phyloP scores from a whole-genome alignment of 352 stramenopile species.

The Aphanomyces astaci region DNA sequence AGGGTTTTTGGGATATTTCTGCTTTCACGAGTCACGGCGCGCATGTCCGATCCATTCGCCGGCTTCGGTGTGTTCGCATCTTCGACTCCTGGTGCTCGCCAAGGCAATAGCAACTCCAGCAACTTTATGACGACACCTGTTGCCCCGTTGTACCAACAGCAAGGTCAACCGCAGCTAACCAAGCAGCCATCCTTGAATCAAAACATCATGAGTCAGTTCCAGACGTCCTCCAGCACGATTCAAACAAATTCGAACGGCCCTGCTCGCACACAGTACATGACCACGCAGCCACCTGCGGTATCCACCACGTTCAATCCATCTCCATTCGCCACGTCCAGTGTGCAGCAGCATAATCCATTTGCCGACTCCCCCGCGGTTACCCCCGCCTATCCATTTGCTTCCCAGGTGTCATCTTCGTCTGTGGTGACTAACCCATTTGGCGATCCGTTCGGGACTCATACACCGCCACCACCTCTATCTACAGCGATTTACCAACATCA shows the following conservation, averaged over 20 bases:
- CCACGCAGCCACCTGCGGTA: not conserved
- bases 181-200: not conserved
- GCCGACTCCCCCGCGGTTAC: not conserved
- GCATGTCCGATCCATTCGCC: not conserved
- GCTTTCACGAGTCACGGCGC: not conserved
- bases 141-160: not conserved
- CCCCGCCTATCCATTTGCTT: not conserved
- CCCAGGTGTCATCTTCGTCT: not conserved
- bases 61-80: not conserved
- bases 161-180: not conserved
- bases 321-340: not conserved
- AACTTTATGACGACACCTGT: conserved; percentile 1
- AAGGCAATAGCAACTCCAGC: not conserved
- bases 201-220: conserved; percentile 16
- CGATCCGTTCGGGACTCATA: conserved; percentile 1
- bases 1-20: not conserved
- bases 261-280: conserved; percentile 13
- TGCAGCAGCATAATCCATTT: not conserved
- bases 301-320: not conserved
- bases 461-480: not conserved
- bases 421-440: not conserved
- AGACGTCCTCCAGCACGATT: conserved; percentile 6
- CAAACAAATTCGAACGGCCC: not conserved
- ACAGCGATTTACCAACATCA: not conserved
- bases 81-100: not conserved